Percentiles rank a stretch among this genome's conserved stretches.
These are phyloP conservation scores for Suillus lakei DNA, from an alignment of 768 basidiomycete species.

Conservation along the genomic window DNA sequence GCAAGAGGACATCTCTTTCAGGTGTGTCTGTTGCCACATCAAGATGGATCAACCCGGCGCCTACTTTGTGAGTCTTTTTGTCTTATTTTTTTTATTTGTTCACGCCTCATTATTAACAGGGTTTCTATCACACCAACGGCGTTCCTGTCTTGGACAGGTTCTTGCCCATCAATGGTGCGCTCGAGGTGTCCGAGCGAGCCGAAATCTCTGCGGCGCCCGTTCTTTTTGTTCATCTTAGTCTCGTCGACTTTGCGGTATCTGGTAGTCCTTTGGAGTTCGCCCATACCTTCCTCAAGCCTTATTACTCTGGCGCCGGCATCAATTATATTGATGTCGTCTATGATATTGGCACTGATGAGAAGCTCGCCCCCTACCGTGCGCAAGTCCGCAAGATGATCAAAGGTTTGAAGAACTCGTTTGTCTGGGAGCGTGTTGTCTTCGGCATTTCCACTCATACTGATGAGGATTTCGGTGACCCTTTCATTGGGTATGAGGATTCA, in stretches of 20 bases:
- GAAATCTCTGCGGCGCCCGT: background rate
- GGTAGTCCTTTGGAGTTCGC: background rate
- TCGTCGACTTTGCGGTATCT: background rate
- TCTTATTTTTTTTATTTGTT: background rate
- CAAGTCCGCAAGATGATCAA: background rate
- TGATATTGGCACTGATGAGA: background rate
- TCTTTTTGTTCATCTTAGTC: background rate
- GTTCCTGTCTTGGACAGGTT: background rate
- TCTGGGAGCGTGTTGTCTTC: background rate
- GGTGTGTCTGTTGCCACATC: background rate
- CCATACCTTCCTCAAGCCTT: background rate
- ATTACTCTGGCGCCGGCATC: background rate
- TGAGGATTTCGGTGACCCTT: background rate
- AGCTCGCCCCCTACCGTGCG: background rate
- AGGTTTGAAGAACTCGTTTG: background rate
- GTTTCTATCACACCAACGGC: background rate
- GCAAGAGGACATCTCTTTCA: background rate
- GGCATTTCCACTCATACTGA: background rate
- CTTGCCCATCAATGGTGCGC: background rate
- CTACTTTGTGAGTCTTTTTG: slow-evolving; percentile 6
- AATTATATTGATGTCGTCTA: background rate
- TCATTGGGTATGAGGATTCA: background rate
- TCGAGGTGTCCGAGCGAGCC: background rate
- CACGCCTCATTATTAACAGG: background rate
- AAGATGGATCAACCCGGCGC: background rate